A percentile compares a stretch with the other conserved stretches of the same genome.
Conservation (phyloP, 768 basidiomycete genomes). For the Hygrocybe punicea region DNA sequence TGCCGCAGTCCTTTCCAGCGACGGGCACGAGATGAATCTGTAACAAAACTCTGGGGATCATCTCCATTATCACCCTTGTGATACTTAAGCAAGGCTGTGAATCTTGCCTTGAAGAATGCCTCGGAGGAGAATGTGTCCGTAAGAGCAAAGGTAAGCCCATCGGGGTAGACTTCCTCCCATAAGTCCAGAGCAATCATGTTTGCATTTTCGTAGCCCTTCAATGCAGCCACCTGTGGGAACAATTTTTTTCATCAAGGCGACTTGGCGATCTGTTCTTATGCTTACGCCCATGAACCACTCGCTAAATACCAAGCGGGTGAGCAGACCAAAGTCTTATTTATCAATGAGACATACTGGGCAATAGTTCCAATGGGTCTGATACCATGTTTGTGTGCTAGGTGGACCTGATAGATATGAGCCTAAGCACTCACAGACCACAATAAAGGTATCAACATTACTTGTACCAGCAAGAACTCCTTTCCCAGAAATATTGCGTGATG, state of each 20-base stretch:
- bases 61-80: not conserved
- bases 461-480: slow-evolving; percentile 72
- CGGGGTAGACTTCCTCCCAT: slow-evolving; percentile 77
- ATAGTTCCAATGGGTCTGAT: slow-evolving; percentile 74
- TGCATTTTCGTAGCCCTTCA: slow-evolving; percentile 75
- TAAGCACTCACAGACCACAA: slow-evolving; percentile 2
- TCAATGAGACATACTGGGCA: slow-evolving; percentile 61
- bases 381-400: slow-evolving; percentile 76
- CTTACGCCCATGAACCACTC: slow-evolving; percentile 91
- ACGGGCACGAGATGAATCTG: slow-evolving; percentile 54
- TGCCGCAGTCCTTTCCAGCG: slow-evolving; percentile 86
- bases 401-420: slow-evolving; percentile 47
- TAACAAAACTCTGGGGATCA: slow-evolving; percentile 50
- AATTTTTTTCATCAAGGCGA: not conserved
- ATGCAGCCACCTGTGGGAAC: slow-evolving; percentile 65
- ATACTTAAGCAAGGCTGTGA: not conserved
- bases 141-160: slow-evolving; percentile 66
- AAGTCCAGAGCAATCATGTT: slow-evolving; percentile 73
- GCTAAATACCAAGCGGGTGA: slow-evolving; percentile 38
- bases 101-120: slow-evolving; percentile 72
- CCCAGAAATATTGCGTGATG: slow-evolving; percentile 46
- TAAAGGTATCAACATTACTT: slow-evolving; percentile 67
- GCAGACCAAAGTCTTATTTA: not conserved
- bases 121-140: slow-evolving; percentile 94
- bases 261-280: slow-evolving; percentile 5